Conservation (phyloP, 2,329 filamentous ascomycete genomes). For the Cladosporium sp. region DNA sequence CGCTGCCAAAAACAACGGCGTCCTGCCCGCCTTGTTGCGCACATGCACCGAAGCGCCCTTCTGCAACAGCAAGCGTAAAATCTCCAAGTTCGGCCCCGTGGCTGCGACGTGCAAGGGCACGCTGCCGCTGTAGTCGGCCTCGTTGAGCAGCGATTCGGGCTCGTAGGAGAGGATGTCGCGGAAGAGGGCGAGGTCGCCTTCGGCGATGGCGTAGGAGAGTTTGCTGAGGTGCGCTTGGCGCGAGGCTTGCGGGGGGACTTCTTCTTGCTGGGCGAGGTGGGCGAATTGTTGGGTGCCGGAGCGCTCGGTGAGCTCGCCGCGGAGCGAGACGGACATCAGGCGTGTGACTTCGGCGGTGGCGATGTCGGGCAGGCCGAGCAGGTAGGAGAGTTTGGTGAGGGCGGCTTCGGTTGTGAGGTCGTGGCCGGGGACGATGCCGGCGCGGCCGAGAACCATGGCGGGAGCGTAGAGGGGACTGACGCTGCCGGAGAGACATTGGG, state of each 20-base stretch:
- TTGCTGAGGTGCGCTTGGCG: constrained; percentile 58
- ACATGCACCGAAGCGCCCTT: constrained; percentile 62
- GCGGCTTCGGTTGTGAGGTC: constrained; percentile 90
- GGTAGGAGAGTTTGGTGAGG: constrained; percentile 85
- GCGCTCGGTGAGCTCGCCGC: constrained; percentile 79
- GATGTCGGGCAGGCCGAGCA: constrained; percentile 70
- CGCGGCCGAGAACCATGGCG: constrained; percentile 69
- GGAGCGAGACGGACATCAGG: constrained; percentile 72
- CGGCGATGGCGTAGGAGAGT: constrained; percentile 77
- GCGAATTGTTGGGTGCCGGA: constrained; percentile 13
- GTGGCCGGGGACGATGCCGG: constrained; percentile 85
- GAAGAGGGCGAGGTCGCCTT: constrained; percentile 67
- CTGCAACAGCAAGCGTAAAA: constrained; percentile 58
- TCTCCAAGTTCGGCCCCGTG: constrained; percentile 56
- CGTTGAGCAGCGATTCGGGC: constrained; percentile 68
- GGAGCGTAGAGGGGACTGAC: constrained; percentile 47
- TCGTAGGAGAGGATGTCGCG: constrained; percentile 68
- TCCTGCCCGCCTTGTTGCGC: constrained; percentile 59
- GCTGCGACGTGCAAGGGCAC: constrained; percentile 64
- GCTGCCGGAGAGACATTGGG: constrained; percentile 68
- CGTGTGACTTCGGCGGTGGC: constrained; percentile 65
- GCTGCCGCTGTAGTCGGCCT: constrained; percentile 79
- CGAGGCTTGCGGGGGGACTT: not conserved
- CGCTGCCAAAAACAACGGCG: constrained; percentile 62
- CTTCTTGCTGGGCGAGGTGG: not conserved